Conservation (phyloP, 1,284 basidiomycete species). For the Austropuccinia psidii region DNA sequence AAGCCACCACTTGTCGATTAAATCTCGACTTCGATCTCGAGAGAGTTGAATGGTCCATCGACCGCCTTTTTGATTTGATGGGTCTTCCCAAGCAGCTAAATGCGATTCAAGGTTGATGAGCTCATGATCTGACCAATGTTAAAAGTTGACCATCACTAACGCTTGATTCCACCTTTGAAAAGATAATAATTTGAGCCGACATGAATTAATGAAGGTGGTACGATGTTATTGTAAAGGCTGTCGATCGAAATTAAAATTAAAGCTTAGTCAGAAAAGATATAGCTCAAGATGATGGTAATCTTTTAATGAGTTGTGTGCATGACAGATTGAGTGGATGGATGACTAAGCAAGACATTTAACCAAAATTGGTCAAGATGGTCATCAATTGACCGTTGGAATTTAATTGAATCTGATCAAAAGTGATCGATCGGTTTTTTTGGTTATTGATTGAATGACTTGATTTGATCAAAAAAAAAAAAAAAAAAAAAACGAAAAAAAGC, state of each 20-base stretch:
- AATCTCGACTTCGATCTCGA: conserved; percentile 75
- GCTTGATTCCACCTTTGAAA: conserved; percentile 62
- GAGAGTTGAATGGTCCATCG: conserved; percentile 99
- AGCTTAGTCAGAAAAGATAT: background rate
- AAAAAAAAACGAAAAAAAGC: background rate
- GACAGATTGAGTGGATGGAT: too few relatives aligned
- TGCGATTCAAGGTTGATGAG: background rate
- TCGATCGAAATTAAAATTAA: too few relatives aligned
- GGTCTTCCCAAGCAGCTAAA: conserved; percentile 47
- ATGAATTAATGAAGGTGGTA: conserved; percentile 86
- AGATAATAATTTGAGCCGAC: conserved; percentile 98
- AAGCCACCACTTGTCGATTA: conserved; percentile 94
- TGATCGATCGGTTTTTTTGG: background rate
- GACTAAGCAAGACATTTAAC: conserved; percentile 40
- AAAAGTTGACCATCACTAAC: too few relatives aligned
- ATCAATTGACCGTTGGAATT: too few relatives aligned
- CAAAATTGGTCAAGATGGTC: too few relatives aligned
- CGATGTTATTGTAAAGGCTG: conserved; percentile 93
- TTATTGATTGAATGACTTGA: background rate
- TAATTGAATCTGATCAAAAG: too few relatives aligned
- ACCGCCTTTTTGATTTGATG: conserved; percentile 85
- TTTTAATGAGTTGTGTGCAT: too few relatives aligned
- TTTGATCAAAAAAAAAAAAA: background rate
- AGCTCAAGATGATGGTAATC: conserved; percentile 28
- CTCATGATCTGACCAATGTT: too few relatives aligned